phyloP scores from a whole-genome alignment of 495 filamentous ascomycete species.

The Penicillium canescens region DNA sequence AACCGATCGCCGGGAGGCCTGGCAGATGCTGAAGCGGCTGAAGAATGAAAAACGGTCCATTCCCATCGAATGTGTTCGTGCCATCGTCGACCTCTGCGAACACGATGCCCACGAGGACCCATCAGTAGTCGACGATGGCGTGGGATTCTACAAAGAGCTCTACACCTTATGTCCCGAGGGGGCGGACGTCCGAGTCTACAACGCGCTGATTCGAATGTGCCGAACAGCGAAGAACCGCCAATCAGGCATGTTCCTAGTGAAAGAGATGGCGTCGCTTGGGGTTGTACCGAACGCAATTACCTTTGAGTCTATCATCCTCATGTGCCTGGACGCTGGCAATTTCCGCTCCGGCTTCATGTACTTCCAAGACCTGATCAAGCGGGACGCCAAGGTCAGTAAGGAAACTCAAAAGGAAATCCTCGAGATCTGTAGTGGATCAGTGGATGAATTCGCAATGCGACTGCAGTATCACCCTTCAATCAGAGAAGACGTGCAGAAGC shows the following conservation, averaged over 20 bases:
- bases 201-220: conserved; percentile 66
- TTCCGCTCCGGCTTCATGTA: conserved; percentile 43
- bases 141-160: conserved; percentile 71
- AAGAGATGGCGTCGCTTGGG: conserved; percentile 69
- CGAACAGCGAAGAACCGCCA: conserved; percentile 47
- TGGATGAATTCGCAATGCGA: conserved; percentile 31
- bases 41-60: conserved; percentile 28
- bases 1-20: conserved; percentile 39
- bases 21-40: conserved; percentile 56
- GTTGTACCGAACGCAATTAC: conserved; percentile 60
- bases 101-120: conserved; percentile 27
- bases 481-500: conserved; percentile 10
- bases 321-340: conserved; percentile 54
- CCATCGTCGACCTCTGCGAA: conserved; percentile 35
- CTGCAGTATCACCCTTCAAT: conserved; percentile 32
- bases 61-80: conserved; percentile 32
- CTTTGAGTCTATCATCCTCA: conserved; percentile 68
- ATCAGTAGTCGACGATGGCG: conserved; percentile 45
- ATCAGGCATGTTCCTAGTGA: conserved; percentile 65
- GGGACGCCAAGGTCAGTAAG: conserved; percentile 21
- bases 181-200: conserved; percentile 64
- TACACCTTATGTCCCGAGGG: conserved; percentile 58
- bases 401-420: conserved; percentile 29
- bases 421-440: conserved; percentile 24
- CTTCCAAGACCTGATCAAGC: conserved; percentile 35